These are phyloP conservation scores for Durio zibethinus DNA, from an alignment of 345 rosid species.

Conservation along the genomic window DNA sequence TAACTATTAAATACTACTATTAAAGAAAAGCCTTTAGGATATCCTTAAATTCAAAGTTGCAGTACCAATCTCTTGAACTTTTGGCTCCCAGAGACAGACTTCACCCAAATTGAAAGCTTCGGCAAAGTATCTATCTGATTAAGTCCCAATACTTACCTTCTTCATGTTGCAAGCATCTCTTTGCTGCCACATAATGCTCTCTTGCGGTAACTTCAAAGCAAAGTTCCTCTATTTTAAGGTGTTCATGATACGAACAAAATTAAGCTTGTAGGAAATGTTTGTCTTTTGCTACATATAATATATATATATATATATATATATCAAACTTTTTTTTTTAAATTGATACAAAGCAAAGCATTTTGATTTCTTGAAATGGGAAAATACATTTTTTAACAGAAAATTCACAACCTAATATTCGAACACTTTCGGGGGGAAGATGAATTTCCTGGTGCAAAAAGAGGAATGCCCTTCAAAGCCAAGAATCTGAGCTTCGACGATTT, in stretches of 20 bases:
- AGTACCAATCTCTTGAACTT: neutral
- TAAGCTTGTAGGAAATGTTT: neutral
- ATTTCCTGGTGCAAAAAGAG: neutral
- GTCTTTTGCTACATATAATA: too few species aligned
- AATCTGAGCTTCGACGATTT: neutral
- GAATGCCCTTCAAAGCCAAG: conserved; percentile 8
- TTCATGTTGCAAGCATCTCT: conserved; percentile 21
- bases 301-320: neutral
- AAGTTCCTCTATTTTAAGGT: conserved; percentile 12
- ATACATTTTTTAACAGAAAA: neutral
- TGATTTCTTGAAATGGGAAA: neutral
- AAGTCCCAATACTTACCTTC: conserved; percentile 19
- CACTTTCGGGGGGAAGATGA: neutral
- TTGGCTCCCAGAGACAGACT: neutral
- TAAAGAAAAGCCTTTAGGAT: neutral
- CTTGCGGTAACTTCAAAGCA: conserved; percentile 25
- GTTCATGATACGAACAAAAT: conserved; percentile 1
- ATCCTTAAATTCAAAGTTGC: neutral
- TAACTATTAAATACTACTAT: neutral
- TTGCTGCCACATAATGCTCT: neutral
- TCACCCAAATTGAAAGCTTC: conserved; percentile 21
- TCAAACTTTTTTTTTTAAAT: neutral
- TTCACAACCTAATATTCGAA: neutral
- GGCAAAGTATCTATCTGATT: conserved; percentile 23
- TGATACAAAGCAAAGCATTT: neutral